Conservation (phyloP, 768 basidiomycete species). For the Lentinus brumalis region DNA sequence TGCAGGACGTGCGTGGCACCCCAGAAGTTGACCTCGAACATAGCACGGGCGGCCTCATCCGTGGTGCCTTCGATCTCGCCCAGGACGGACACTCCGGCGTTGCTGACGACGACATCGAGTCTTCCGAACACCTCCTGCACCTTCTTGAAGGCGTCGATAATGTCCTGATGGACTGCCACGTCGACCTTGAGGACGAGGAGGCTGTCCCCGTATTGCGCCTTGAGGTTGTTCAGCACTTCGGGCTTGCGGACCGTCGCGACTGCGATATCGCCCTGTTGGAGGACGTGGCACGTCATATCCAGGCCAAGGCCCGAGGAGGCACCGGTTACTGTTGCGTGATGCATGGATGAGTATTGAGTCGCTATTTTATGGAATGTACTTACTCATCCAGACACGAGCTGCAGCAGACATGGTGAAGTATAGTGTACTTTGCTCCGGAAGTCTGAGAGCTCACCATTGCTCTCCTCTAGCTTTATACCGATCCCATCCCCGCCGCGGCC, state of each 20-base stretch:
- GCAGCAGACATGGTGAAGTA: neutral
- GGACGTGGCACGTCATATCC: constrained; percentile 20
- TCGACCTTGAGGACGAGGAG: constrained; percentile 28
- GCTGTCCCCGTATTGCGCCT: neutral
- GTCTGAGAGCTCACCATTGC: no score
- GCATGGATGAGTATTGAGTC: neutral
- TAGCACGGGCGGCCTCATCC: constrained; percentile 18
- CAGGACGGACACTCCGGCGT: constrained; percentile 22
- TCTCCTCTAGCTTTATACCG: no score
- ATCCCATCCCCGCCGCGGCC: no score
- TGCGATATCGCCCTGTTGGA: constrained; percentile 27
- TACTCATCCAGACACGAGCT: constrained; percentile 15
- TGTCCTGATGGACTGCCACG: constrained; percentile 20
- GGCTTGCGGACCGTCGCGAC: constrained; percentile 33
- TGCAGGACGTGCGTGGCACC: constrained; percentile 30
- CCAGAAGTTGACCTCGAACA: constrained; percentile 32
- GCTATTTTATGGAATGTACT: neutral
- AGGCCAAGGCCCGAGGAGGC: constrained; percentile 29
- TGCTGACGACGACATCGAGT: constrained; percentile 31
- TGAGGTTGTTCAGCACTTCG: constrained; percentile 15
- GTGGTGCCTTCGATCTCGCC: constrained; percentile 24
- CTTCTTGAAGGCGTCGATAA: constrained; percentile 23
- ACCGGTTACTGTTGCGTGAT: constrained; percentile 23
- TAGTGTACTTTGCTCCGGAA: neutral
- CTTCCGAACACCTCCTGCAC: constrained; percentile 20